A percentile compares a stretch with the other conserved stretches of the same genome.
Evolutionary conservation across 2,329 filamentous ascomycete species (phyloP).

Genomic region (Ophiostoma sp.): DNA sequence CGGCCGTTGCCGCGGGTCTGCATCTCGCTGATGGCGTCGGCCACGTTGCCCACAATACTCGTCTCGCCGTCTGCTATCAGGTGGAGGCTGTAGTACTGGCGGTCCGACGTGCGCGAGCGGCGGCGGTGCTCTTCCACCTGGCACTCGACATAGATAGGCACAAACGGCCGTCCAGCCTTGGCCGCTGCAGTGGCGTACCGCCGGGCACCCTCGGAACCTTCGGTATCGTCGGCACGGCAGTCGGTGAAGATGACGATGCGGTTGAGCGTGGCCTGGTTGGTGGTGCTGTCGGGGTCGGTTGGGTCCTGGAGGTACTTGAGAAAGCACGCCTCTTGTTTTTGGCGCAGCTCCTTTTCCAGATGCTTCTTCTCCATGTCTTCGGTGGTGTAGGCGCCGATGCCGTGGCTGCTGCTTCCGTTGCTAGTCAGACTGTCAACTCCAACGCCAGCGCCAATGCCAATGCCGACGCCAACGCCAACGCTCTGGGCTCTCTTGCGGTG

Average conservation of each 20-base stretch:
- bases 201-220: conserved; percentile 28
- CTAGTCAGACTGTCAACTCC: no score
- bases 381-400: not conserved
- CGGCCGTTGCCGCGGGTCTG: conserved; percentile 18
- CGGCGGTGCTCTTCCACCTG: conserved; percentile 29
- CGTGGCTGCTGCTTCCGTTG: not conserved
- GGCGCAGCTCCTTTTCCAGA: conserved; percentile 2
- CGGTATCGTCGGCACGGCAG: conserved; percentile 30
- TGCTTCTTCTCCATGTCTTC: conserved; percentile 7
- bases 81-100: conserved; percentile 24
- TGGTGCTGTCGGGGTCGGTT: not conserved
- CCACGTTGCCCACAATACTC: conserved; percentile 13
- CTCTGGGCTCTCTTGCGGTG: not conserved
- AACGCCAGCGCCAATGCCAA: not conserved
- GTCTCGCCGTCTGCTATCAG: conserved; percentile 17
- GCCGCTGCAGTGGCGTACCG: conserved; percentile 30
- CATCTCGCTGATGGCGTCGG: conserved; percentile 19
- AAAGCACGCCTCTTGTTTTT: conserved; percentile 29
- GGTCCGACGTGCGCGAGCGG: conserved; percentile 26
- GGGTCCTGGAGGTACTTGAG: conserved; percentile 29
- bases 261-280: not conserved
- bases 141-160: conserved; percentile 31
- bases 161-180: conserved; percentile 30
- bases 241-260: conserved; percentile 33
- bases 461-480: not conserved